Base-by-base conservation (phyloP, 2,329 filamentous ascomycete species). In the Pseudomassariella vexata region DNA sequence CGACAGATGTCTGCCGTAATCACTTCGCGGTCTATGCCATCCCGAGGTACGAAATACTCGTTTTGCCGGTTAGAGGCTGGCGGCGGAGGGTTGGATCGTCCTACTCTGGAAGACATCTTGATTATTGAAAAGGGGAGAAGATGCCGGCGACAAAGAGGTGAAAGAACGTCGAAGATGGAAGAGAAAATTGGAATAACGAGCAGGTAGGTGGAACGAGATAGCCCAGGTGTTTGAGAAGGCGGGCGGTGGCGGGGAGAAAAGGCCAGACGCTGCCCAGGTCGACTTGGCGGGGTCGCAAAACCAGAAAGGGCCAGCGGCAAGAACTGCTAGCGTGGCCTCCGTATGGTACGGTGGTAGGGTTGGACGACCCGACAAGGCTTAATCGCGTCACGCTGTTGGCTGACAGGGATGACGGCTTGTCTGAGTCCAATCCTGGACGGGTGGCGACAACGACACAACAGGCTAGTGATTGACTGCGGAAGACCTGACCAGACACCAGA, bases 1-100 rank as follows among this genome's bases (percentile, higher is more conserved):
- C 83, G 82, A 66, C 84, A 88, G 45, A 89, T 86, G 57, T 89
- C 84, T 55, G 82, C 80, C 42, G 85, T 85, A 60, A 89, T 87
- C 50, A 89, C 84, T 60, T 89, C 83, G 49, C 83, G 79, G 57
- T 85, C 82, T 59, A 89, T 89, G 54, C 84, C 83, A 59, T 87
- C 81, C 50, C 81, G 77, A 27, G 82, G 80, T 34, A 88, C 78
- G 58, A 88, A 88, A 57, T 87, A 88, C 62, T 87, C 82, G 60
- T 85, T 85, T 56, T 82, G 75, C 38, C 74, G 71, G 41, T 56
- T 53, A 36, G 63, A 59, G 35, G 65, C 55, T 32, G 63, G 52
- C 39, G 61, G 48, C 42, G 46, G 55, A 41, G 39, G 55, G 47
- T 55, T 58, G 48, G 60, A 40, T 28, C 50, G 39, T 40, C 47